These are phyloP conservation scores for Hirschioporus abietinus DNA, from an alignment of 768 basidiomycete genomes.

Conservation along the genomic window DNA sequence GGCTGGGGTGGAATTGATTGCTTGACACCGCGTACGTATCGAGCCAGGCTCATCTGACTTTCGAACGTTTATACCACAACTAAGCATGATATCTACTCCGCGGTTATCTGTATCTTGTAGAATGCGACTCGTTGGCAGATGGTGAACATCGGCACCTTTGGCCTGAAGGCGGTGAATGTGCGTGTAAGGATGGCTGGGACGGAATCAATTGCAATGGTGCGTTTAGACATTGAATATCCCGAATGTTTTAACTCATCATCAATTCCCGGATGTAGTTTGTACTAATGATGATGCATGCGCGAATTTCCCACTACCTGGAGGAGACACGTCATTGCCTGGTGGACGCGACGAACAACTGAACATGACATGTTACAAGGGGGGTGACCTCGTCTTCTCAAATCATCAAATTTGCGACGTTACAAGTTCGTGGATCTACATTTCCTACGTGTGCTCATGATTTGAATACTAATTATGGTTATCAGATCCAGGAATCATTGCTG, in stretches of 20 bases:
- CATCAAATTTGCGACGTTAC: conserved; percentile 99
- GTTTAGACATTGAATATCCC: conserved; percentile 16
- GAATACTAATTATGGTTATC: not conserved
- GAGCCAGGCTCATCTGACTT: not conserved
- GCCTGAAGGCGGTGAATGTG: conserved; percentile 67
- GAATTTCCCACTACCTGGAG: conserved; percentile 63
- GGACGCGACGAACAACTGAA: conserved; percentile 42
- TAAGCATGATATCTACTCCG: not conserved
- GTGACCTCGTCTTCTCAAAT: conserved; percentile 89
- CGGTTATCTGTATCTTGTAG: conserved; percentile 31
- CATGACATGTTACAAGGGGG: conserved; percentile 94
- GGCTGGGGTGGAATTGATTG: conserved; percentile 99
- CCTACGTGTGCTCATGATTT: not conserved
- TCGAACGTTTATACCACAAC: not conserved
- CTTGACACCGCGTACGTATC: conserved; percentile 74
- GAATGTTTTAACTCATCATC: not conserved
- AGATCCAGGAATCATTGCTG: conserved; percentile 95
- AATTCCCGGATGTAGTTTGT: conserved; percentile 58
- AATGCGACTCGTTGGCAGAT: conserved; percentile 92
- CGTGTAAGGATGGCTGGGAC: conserved; percentile 92
- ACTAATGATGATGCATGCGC: conserved; percentile 74
- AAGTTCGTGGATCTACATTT: conserved; percentile 47
- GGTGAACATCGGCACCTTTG: conserved; percentile 80
- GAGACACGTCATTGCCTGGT: conserved; percentile 24
- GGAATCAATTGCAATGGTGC: conserved; percentile 97